These are phyloP conservation scores for Pseudocercospora eumusae DNA, from an alignment of 2,329 filamentous ascomycete species.

Conservation along the genomic window DNA sequence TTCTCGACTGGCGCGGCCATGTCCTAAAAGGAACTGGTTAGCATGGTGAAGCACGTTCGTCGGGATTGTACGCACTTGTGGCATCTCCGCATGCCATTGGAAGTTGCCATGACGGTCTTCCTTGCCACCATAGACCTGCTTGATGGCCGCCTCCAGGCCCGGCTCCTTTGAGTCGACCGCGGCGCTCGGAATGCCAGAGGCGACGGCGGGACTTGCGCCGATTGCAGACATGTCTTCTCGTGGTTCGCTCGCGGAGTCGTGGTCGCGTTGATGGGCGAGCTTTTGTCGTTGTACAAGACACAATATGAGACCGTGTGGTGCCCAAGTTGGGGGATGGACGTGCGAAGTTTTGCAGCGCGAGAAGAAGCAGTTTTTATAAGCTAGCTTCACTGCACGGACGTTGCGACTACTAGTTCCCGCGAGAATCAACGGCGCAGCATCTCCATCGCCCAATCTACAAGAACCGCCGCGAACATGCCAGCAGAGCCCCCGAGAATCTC, in stretches of 20 bases:
- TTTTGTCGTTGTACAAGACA: no score
- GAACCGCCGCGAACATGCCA: neutral
- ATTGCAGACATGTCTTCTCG: no score
- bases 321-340: neutral
- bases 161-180: neutral
- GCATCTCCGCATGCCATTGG: slow-evolving; percentile 9
- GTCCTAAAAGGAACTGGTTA: slow-evolving; percentile 40
- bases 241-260: no score
- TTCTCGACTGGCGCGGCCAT: slow-evolving; percentile 61
- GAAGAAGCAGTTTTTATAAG: neutral
- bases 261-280: no score
- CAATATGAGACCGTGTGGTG: no score
- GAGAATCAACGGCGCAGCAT: neutral
- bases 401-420: neutral
- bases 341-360: neutral
- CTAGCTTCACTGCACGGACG: no score
- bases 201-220: no score
- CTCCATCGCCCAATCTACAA: neutral
- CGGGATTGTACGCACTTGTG: slow-evolving; percentile 33
- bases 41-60: neutral
- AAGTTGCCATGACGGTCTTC: slow-evolving; percentile 13
- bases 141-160: slow-evolving; percentile 47
- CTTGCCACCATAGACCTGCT: slow-evolving; percentile 49
- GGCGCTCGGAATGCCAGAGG: no score
- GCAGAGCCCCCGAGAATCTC: neutral